A percentile compares a stretch with the other conserved stretches of the same genome.
Evolutionary conservation across 1,284 basidiomycete genomes (phyloP).

Genomic region (Tylopilus sp.): DNA sequence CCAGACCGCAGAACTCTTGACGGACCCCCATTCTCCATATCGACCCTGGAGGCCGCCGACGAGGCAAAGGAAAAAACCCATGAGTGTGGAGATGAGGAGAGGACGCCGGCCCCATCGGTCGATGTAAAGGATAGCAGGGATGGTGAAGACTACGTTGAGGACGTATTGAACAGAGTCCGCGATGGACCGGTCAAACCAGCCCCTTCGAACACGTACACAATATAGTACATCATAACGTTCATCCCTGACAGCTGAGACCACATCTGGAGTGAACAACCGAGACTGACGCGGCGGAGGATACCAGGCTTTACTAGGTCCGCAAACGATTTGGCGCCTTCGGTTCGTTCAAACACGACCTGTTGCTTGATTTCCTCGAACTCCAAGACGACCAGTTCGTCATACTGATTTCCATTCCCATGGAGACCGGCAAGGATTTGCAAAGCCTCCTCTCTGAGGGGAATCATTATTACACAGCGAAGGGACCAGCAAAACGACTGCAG

Average conservation of each 20-base stretch:
- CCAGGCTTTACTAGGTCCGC: conserved; percentile 59
- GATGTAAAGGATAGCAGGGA: conserved; percentile 73
- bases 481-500: not conserved
- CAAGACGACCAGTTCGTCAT: conserved; percentile 64
- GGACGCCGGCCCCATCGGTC: conserved; percentile 78
- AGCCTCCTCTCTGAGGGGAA: conserved; percentile 54
- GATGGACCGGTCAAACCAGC: conserved; percentile 70
- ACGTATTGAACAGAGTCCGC: conserved; percentile 77
- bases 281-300: conserved; percentile 53
- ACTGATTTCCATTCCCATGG: conserved; percentile 66
- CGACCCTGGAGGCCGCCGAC: conserved; percentile 69
- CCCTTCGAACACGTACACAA: conserved; percentile 71
- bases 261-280: conserved; percentile 57
- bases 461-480: not conserved
- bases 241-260: conserved; percentile 63
- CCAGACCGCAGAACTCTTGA: conserved; percentile 44
- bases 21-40: conserved; percentile 56
- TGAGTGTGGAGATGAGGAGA: conserved; percentile 57
- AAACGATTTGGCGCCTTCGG: conserved; percentile 67
- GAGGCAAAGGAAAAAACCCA: conserved; percentile 73
- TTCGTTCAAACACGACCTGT: conserved; percentile 66
- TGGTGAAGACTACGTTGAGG: conserved; percentile 64
- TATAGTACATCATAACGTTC: conserved; percentile 79
- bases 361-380: conserved; percentile 78
- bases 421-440: conserved; percentile 73